Evolutionary conservation across 2,329 filamentous ascomycete genomes (phyloP).

Genomic region (Diaporthe eres): DNA sequence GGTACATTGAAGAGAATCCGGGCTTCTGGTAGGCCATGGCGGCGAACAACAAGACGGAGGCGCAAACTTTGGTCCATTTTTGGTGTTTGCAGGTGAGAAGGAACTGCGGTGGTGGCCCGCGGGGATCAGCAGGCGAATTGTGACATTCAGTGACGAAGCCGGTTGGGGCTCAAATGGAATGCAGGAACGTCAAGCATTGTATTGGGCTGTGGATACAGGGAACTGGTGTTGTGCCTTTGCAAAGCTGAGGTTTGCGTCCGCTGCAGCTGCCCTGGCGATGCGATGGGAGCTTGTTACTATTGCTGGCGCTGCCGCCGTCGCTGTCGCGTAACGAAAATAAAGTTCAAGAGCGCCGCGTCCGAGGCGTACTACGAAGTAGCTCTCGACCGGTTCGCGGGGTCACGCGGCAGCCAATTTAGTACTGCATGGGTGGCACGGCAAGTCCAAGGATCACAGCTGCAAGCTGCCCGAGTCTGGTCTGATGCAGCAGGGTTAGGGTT

Average conservation of each 20-base stretch:
- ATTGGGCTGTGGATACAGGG: neutral
- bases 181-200: conserved; percentile 1
- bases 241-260: neutral
- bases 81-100: neutral
- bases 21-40: conserved; percentile 80
- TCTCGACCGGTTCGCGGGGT: conserved; percentile 26
- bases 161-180: conserved; percentile 10
- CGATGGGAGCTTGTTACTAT: neutral
- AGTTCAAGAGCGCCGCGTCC: conserved; percentile 17
- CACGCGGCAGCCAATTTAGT: conserved; percentile 29
- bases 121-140: neutral
- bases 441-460: neutral
- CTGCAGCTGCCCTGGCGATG: neutral
- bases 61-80: conserved; percentile 67
- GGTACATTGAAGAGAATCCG: conserved; percentile 79
- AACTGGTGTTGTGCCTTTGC: neutral
- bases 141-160: conserved; percentile 10
- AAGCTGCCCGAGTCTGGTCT: too few relatives aligned
- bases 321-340: conserved; percentile 22
- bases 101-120: neutral
- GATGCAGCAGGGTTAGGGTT: neutral
- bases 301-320: neutral
- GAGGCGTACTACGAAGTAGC: neutral
- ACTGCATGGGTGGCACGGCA: neutral
- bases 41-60: conserved; percentile 79